Evolutionary conservation across 23 red algal genomes (phyloP).

Genomic region (Gracilaria caudata): DNA sequence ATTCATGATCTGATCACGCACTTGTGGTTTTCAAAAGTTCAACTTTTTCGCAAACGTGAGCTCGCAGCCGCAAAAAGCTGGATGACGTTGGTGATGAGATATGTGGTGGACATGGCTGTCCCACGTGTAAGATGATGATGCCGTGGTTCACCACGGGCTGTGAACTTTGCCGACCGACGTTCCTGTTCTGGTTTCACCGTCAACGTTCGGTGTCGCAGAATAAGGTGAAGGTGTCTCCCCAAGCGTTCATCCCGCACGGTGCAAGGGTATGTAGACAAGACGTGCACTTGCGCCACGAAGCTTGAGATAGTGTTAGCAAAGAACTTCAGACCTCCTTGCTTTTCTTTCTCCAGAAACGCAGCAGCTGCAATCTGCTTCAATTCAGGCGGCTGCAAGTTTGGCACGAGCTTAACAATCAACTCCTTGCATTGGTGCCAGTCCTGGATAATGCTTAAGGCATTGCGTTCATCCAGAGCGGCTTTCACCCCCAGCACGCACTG

Average conservation of each 20-base stretch:
- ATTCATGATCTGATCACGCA: slow-evolving; percentile 1
- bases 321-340: slow-evolving; percentile 22
- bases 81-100: too few species aligned
- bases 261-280: too few species aligned
- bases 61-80: slow-evolving; percentile 19
- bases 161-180: too few species aligned
- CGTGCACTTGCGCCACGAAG: background rate
- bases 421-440: slow-evolving; percentile 4
- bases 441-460: slow-evolving; percentile 1
- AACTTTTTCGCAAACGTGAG: background rate
- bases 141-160: too few species aligned
- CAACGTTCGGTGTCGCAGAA: too few species aligned
- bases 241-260: too few species aligned
- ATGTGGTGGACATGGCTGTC: too few species aligned
- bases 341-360: background rate
- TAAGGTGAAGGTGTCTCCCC: too few species aligned
- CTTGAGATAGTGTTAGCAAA: background rate
- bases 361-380: slow-evolving; percentile 2
- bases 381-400: slow-evolving; percentile 1
- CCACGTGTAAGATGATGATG: too few species aligned
- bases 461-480: slow-evolving; percentile 25
- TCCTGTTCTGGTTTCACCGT: too few species aligned
- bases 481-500: slow-evolving; percentile 24
- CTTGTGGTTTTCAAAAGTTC: slow-evolving; percentile 8
- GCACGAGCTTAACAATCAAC: slow-evolving; percentile 25